Base-by-base conservation (phyloP, 108 stramenopile genomes). In the Skeletonema tropicum region DNA sequence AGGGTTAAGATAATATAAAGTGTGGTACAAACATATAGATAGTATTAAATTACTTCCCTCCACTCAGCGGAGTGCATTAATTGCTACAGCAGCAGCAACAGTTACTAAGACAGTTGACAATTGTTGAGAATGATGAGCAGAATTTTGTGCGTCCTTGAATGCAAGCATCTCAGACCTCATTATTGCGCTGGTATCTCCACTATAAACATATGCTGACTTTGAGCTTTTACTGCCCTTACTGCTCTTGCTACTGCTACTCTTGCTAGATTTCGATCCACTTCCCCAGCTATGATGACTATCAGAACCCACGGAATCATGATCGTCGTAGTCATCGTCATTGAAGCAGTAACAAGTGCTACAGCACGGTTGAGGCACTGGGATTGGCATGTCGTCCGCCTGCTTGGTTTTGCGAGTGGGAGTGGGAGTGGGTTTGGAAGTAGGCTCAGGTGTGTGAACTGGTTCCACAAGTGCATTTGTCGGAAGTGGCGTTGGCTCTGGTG, bases 1-100 rank as follows among this genome's bases (percentile, higher is more conserved):
- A 25, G 31, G 52, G 2, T n/a, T 45, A n/a, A 45, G 2, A 13
- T 10, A 39, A 42, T 5, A 45, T n/a, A 14, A 39, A 1, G 38
- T 39, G 11, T 11, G 10, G 42, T 5, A 45, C 15, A 45, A 45
- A 15, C 5, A 41, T 45, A 29, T 29, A 29, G 42, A 29, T 29
- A 29, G 42, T 45, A 45, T n/a, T 45, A 45, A 42, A n/a, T 45
- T 45, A 45, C 42, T 45, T n/a, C 42, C 42, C n/a, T n/a, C 42
- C 38, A 39, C 10, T 45, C 15, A 45, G 42, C 42, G 42, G 15
- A 45, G 42, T 5, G 42, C 42, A 45, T 45, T 45, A 45, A 45
- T 45, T n/a, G 15, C 42, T 45, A 45, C 42, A 11, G 42, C 42
- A 15, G 13, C 41, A 45, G 15, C 15, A 45, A 45, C 42, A 11